Base-by-base conservation (phyloP, 1,139 yeast species). In the Taiozyma sp. region DNA sequence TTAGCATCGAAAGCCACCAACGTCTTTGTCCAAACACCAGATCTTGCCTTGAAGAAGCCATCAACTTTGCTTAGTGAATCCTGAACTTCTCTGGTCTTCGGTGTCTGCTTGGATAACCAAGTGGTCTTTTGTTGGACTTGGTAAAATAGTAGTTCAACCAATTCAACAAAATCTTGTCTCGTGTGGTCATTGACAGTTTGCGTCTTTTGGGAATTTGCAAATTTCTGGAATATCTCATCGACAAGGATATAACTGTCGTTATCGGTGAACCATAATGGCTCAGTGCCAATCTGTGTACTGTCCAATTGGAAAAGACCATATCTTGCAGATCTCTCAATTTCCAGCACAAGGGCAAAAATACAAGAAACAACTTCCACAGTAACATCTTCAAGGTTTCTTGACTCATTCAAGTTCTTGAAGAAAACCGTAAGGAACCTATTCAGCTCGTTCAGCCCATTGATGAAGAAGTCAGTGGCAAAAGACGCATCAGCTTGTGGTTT, bases 11-110 rank as follows among this genome's bases (percentile, higher is more conserved):
- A 68, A 12, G 70, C 65, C 23, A 83, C 73, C 40, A 87, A 65
- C 1, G 77, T 73, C 43, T 72, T 70, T 27, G 84, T 78, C 95
- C 95, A 84, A 8, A 68, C 56, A 24, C 69, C 66, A 46, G 72
- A 67, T 62, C 70, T 56, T 51, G 69, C 43, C 54, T 60, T 32
- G 55, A 56, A 64, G 55, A 71, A 51, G 55, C 56, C 29, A 51
- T 51, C 51, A 49, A 47, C 56, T 49, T 48, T 48, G 47, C 48
- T 55, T 46, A 55, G 45, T 43, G 56, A 24, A 50, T 65, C 57
- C 53, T 57, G 54, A 51, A 63, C 51, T 24, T 57, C 52, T 54
- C 68, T 58, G 19, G 66, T 51, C 50, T 63, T 59, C 49, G 62
- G 49, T 14, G 50, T 44, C 41, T 60, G 61, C 8, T 57, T 51